Base-by-base conservation (phyloP, 2,329 filamentous ascomycete species). In the Pseudogymnoascus sp. region DNA sequence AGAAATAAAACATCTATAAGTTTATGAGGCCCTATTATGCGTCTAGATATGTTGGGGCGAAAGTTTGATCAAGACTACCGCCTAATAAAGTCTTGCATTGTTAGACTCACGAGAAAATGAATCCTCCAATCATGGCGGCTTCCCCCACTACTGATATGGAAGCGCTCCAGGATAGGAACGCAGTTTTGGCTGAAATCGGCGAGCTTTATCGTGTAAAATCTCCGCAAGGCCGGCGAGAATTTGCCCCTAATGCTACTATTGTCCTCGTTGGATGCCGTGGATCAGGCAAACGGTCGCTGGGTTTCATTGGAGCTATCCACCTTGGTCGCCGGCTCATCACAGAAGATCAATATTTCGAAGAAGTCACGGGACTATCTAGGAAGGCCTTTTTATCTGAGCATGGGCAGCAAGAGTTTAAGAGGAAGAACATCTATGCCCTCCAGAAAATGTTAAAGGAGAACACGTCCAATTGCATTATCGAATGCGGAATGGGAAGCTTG, bases 201-300 rank as follows among this genome's bases (percentile, higher is more conserved):
- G 59, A 60, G 34, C 59, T 60, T 60, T 38, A 60, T 60, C 59
- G 59, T 25, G 34, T 60, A 25, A 62, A 74, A 75, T 38, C 78
- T 78, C 0, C 76, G 77, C 21, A 77, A 76, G 40, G 77, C 78
- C 67, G 73, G 76, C 64, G 71, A 65, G 63, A 68, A n/a, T 74
- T 74, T 59, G 63, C 63, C 36, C 63, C 65, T 8, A 82, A 89
- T 77, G 85, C 87, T 1, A 91, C 89, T 1, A 85, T 93, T 63
- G 82, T 92, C 5, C 79, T 93, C n/a, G 82, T 89, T 21, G 89
- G 89, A 1, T 85, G 91, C 63, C 84, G 88, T 12, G 89, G 89
- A 11, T 85, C 87, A 3, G 89, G 90, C n/a, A 92, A 92, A 74
- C 88, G 88, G 1, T 91, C 87, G 1, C 77, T 93, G 9, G 89